phyloP scores from a whole-genome alignment of 345 rosid species.

The Syzygium grande region DNA sequence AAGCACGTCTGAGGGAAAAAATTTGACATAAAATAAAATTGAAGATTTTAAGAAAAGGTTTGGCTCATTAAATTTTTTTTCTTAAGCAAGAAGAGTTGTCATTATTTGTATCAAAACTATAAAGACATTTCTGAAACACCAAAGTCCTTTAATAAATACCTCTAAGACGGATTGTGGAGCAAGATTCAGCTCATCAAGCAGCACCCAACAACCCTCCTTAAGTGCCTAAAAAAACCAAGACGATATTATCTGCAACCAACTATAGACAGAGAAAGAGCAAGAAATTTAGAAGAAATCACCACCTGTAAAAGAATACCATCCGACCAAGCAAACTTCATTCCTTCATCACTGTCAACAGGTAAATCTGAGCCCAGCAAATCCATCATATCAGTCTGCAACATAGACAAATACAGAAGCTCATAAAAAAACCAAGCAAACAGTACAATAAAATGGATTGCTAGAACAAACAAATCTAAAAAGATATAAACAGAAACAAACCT shows the following conservation, averaged over 20 bases:
- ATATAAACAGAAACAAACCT: constrained; percentile 31
- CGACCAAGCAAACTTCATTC: constrained; percentile 94
- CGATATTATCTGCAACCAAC: background rate
- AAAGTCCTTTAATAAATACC: constrained; percentile 20
- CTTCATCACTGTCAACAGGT: constrained; percentile 80
- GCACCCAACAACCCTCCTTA: constrained; percentile 94
- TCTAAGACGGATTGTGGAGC: constrained; percentile 97
- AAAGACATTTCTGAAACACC: background rate
- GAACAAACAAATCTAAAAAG: background rate
- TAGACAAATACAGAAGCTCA: constrained; percentile 1
- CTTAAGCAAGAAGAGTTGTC: background rate
- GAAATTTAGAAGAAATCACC: background rate
- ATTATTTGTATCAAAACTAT: background rate
- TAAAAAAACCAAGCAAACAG: background rate
- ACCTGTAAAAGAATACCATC: constrained; percentile 96
- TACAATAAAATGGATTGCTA: background rate
- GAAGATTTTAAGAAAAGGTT: background rate
- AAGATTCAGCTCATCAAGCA: constrained; percentile 96
- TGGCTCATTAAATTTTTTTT: background rate
- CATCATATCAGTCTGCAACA: constrained; percentile 93
- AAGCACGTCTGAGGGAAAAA: background rate
- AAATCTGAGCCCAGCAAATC: constrained; percentile 95
- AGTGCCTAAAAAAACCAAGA: constrained; percentile 47
- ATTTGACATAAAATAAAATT: background rate
- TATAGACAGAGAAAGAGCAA: background rate